A percentile compares a stretch with the other conserved stretches of the same genome.
These are phyloP conservation scores for Phytophthora pluvialis DNA, from an alignment of 352 stramenopile genomes.

Conservation along the genomic window DNA sequence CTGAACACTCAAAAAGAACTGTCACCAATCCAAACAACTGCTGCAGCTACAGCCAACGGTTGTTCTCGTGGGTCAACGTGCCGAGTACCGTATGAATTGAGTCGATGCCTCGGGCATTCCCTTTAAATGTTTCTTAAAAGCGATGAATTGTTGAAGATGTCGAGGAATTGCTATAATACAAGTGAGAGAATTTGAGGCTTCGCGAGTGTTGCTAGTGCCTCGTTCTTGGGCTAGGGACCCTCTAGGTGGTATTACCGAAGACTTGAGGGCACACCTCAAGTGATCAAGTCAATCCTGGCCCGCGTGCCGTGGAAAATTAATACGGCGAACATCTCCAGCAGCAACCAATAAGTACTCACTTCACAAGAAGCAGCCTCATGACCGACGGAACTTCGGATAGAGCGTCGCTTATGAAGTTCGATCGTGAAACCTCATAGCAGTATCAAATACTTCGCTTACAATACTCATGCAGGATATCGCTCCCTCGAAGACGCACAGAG, in stretches of 20 bases:
- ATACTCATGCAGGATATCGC: constrained; percentile 13
- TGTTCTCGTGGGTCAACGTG: constrained; percentile 51
- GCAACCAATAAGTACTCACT: neutral
- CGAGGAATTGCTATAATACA: constrained; percentile 57
- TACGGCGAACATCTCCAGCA: constrained; percentile 41
- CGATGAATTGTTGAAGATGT: constrained; percentile 53
- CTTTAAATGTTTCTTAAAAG: constrained; percentile 53
- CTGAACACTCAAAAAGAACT: constrained; percentile 40
- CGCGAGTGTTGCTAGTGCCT: constrained; percentile 58
- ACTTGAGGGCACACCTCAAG: constrained; percentile 57
- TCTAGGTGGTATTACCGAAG: constrained; percentile 37
- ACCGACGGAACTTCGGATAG: neutral
- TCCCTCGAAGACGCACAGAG: constrained; percentile 20
- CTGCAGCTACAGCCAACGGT: constrained; percentile 23
- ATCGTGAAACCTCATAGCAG: constrained; percentile 63
- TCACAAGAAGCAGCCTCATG: neutral
- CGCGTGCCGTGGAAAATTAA: constrained; percentile 50
- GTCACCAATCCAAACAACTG: too few species aligned
- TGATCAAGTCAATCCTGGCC: constrained; percentile 70
- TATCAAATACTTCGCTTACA: constrained; percentile 66
- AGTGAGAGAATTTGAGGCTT: constrained; percentile 49
- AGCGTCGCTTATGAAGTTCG: constrained; percentile 38
- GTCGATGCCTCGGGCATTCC: constrained; percentile 33
- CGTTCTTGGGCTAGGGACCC: constrained; percentile 48
- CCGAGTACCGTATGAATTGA: constrained; percentile 43